Conservation (phyloP, 2,329 filamentous ascomycete genomes). For the Pseudogymnoascus sp. region DNA sequence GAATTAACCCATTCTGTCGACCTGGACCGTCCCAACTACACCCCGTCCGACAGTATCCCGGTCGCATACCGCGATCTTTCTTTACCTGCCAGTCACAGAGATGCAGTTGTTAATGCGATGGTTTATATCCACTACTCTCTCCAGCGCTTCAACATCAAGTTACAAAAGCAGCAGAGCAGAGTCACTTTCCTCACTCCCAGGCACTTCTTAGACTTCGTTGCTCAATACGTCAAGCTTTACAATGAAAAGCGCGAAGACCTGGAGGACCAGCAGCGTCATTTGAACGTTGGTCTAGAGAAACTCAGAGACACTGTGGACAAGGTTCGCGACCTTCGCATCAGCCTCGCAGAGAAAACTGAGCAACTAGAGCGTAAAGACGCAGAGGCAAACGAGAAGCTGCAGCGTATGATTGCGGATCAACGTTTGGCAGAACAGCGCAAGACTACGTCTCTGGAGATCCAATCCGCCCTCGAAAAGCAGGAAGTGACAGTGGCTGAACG, state of each 20-base stretch:
- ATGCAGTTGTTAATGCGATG: slow-evolving; percentile 95
- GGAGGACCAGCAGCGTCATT: slow-evolving; percentile 95
- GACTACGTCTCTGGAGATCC: slow-evolving; percentile 78
- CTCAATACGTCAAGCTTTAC: slow-evolving; percentile 94
- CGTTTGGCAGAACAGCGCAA: slow-evolving; percentile 89
- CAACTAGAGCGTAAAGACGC: slow-evolving; percentile 89
- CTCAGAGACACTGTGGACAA: slow-evolving; percentile 94
- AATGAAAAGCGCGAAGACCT: slow-evolving; percentile 97
- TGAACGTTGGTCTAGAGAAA: slow-evolving; percentile 97
- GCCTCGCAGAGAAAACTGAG: slow-evolving; percentile 86
- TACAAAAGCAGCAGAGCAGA: slow-evolving; percentile 86
- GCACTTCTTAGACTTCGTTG: slow-evolving; percentile 96
- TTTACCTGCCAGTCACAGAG: slow-evolving; percentile 81
- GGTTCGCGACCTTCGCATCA: slow-evolving; percentile 82
- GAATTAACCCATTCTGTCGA: slow-evolving; percentile 96
- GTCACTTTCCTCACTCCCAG: slow-evolving; percentile 89
- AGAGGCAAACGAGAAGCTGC: slow-evolving; percentile 94
- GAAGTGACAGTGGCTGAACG: slow-evolving; percentile 79
- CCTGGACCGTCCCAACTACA: slow-evolving; percentile 78
- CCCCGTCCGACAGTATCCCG: slow-evolving; percentile 82
- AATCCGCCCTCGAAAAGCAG: slow-evolving; percentile 78
- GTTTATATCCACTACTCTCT: slow-evolving; percentile 97
- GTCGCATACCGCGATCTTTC: slow-evolving; percentile 81
- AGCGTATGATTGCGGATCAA: slow-evolving; percentile 95
- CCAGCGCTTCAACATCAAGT: slow-evolving; percentile 76